phyloP scores from a whole-genome alignment of 306 rosid species.

The Glycine tomentella region DNA sequence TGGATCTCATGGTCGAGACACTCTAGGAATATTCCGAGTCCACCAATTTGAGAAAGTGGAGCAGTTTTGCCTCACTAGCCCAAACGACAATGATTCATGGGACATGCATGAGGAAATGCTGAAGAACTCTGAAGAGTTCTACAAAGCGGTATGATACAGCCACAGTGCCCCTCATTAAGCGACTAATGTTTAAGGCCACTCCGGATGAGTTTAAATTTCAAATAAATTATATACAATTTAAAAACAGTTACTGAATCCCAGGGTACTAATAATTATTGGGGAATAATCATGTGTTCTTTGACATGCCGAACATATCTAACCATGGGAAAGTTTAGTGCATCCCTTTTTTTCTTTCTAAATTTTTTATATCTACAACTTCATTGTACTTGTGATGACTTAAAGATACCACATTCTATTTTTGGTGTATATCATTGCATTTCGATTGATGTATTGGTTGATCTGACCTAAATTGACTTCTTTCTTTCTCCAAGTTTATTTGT shows the following conservation, averaged over 20 bases:
- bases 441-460: slow-evolving; percentile 31
- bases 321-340: slow-evolving; percentile 13
- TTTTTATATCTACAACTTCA: slow-evolving; percentile 12
- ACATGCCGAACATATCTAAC: slow-evolving; percentile 23
- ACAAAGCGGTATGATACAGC: slow-evolving; percentile 58
- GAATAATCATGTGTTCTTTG: slow-evolving; percentile 27
- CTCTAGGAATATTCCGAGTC: slow-evolving; percentile 91
- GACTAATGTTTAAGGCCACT: slow-evolving; percentile 11
- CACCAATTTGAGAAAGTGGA: slow-evolving; percentile 98
- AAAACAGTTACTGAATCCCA: no score
- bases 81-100: slow-evolving; percentile 87
- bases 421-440: not conserved
- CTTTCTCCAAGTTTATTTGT: not conserved
- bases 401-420: not conserved
- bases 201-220: not conserved
- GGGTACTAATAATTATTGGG: slow-evolving; percentile 13
- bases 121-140: slow-evolving; percentile 89
- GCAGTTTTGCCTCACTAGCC: slow-evolving; percentile 90
- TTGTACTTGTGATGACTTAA: slow-evolving; percentile 18
- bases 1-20: slow-evolving; percentile 97
- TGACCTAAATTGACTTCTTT: slow-evolving; percentile 23
- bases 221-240: not conserved
- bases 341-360: slow-evolving; percentile 17
- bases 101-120: slow-evolving; percentile 97
- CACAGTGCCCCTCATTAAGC: not conserved